Conservation (phyloP, 164 flowering plant genomes). For the Dillenia turbinata region DNA sequence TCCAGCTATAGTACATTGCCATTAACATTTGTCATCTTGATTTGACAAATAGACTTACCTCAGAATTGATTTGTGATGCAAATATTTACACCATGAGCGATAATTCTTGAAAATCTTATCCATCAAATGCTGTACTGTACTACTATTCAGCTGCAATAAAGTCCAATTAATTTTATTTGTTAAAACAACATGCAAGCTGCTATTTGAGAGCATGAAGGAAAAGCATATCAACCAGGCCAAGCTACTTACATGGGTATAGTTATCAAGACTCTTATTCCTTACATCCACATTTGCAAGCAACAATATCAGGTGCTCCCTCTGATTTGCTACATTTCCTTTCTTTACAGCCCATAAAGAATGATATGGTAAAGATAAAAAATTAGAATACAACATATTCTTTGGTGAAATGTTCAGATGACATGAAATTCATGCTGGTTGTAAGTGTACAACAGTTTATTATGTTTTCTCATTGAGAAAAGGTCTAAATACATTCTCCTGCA, state of each 20-base stretch:
- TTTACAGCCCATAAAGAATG: conserved; percentile 26
- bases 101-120: conserved; percentile 80
- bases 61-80: conserved; percentile 49
- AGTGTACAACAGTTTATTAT: too few species aligned
- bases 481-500: too few species aligned
- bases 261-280: conserved; percentile 37
- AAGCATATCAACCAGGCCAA: too few species aligned
- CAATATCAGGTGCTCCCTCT: conserved; percentile 93
- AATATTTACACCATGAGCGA: conserved; percentile 80
- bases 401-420: too few species aligned
- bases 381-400: too few species aligned
- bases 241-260: conserved; percentile 39
- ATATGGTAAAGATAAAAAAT: not conserved
- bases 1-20: too few species aligned
- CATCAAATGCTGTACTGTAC: conserved; percentile 48
- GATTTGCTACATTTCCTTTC: conserved; percentile 99
- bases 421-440: too few species aligned
- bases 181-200: too few species aligned
- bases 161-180: not conserved
- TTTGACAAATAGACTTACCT: conserved; percentile 37
- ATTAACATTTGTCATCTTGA: conserved; percentile 2
- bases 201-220: too few species aligned
- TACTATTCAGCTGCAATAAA: conserved; percentile 48
- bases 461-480: too few species aligned
- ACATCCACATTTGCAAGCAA: conserved; percentile 82